Evolutionary conservation across 257 asterid species (phyloP).

Genomic region (Lycium barbarum): DNA sequence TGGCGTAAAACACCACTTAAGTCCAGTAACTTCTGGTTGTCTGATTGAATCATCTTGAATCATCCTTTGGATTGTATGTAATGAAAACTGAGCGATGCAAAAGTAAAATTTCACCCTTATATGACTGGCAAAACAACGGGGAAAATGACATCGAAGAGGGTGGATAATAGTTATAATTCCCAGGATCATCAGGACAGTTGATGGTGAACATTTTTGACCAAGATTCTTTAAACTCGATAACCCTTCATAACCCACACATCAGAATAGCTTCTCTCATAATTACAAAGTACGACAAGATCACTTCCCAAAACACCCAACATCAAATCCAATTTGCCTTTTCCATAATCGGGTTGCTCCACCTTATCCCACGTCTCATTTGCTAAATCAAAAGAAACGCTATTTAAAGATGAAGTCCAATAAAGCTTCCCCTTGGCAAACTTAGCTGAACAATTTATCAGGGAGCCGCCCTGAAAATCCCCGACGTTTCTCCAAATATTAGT

Average conservation of each 20-base stretch:
- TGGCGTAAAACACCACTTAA: constrained; percentile 28
- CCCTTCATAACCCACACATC: too few species aligned
- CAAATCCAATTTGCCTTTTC: constrained; percentile 28
- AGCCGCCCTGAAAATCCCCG: constrained; percentile 42
- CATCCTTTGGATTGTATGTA: too few species aligned
- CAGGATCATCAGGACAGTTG: not conserved
- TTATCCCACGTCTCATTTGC: constrained; percentile 42
- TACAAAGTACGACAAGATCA: constrained; percentile 41
- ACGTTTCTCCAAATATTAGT: constrained; percentile 54
- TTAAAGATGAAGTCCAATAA: constrained; percentile 37
- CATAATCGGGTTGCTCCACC: constrained; percentile 48
- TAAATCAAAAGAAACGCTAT: constrained; percentile 45
- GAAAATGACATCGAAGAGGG: not conserved
- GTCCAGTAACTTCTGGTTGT: constrained; percentile 32
- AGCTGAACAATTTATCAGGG: constrained; percentile 33
- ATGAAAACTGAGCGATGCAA: too few species aligned
- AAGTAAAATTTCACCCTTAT: too few species aligned
- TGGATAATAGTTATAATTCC: too few species aligned
- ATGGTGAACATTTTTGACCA: too few species aligned
- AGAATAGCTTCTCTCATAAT: not conserved
- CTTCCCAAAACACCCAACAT: constrained; percentile 45
- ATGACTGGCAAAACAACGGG: constrained; percentile 35
- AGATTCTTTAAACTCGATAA: too few species aligned
- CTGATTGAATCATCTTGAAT: constrained; percentile 11
- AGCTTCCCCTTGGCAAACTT: constrained; percentile 31